These are phyloP conservation scores for Hymenoscyphus fructigenus DNA, from an alignment of 2,329 filamentous ascomycete genomes.

Conservation along the genomic window DNA sequence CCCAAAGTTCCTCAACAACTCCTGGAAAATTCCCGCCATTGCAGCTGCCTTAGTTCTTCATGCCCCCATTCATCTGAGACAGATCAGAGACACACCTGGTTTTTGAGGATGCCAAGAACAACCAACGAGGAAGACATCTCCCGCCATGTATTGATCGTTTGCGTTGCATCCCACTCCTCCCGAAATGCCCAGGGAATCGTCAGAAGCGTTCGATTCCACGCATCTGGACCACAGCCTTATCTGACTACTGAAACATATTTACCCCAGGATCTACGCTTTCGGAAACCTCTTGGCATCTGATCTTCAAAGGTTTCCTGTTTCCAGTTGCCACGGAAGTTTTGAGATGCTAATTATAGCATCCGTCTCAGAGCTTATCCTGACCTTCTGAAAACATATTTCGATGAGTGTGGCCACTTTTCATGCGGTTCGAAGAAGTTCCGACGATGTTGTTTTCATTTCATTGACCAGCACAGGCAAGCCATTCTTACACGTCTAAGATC, in stretches of 20 bases:
- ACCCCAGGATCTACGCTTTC: constrained; percentile 3
- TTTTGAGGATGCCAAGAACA: neutral
- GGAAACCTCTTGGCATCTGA: constrained; percentile 1
- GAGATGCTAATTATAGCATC: neutral
- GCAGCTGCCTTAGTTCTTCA: neutral
- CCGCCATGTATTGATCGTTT: neutral
- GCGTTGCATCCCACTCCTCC: constrained; percentile 1
- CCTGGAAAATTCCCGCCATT: neutral
- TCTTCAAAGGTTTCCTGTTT: neutral
- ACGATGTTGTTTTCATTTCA: neutral
- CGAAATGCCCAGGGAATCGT: neutral
- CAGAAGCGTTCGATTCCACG: neutral
- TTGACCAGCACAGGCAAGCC: neutral
- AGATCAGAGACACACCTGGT: neutral
- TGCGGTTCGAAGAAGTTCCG: neutral
- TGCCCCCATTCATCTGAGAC: neutral
- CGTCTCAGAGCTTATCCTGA: neutral
- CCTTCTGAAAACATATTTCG: neutral
- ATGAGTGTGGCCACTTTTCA: neutral
- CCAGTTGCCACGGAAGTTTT: neutral
- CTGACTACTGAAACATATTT: constrained; percentile 1
- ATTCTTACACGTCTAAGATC: neutral
- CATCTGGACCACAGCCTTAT: neutral
- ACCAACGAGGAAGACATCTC: neutral
- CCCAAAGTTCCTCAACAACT: neutral